Percentiles rank a stretch among this genome's conserved stretches.
Evolutionary conservation across 1,284 basidiomycete species (phyloP).

Genomic region (Ceratobasidium sp.): DNA sequence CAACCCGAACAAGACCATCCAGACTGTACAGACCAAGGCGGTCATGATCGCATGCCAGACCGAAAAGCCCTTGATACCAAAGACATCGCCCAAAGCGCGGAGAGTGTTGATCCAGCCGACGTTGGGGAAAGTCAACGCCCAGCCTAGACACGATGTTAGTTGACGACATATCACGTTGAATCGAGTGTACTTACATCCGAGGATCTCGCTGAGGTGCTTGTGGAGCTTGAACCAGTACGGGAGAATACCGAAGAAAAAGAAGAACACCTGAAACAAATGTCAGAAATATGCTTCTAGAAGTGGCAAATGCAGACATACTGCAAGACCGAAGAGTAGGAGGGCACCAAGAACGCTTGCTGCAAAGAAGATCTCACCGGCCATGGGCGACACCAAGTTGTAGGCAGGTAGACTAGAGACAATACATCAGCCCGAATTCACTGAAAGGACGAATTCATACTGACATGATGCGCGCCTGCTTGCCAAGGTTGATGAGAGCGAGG

Average conservation of each 20-base stretch:
- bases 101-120: constrained; percentile 45
- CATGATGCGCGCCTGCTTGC: constrained; percentile 42
- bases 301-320: constrained; percentile 35
- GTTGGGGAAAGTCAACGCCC: constrained; percentile 46
- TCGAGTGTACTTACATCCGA: constrained; percentile 39
- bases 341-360: constrained; percentile 39
- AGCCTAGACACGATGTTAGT: constrained; percentile 32
- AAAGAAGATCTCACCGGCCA: constrained; percentile 44
- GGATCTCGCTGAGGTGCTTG: constrained; percentile 46
- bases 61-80: constrained; percentile 40
- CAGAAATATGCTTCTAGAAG: neutral
- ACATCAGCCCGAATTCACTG: no score
- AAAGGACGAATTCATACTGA: no score
- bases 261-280: constrained; percentile 9
- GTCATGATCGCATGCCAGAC: constrained; percentile 41
- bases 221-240: constrained; percentile 47
- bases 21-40: constrained; percentile 38
- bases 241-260: constrained; percentile 39
- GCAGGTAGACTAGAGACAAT: no score
- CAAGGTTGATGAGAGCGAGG: constrained; percentile 45
- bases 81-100: constrained; percentile 43
- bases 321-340: constrained; percentile 44
- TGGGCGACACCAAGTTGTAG: constrained; percentile 39
- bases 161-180: neutral
- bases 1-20: constrained; percentile 30